A percentile compares a stretch with the other conserved stretches of the same genome.
phyloP scores from a whole-genome alignment of 805 yeast genomes.

The Jamesozyma spencerorum region DNA sequence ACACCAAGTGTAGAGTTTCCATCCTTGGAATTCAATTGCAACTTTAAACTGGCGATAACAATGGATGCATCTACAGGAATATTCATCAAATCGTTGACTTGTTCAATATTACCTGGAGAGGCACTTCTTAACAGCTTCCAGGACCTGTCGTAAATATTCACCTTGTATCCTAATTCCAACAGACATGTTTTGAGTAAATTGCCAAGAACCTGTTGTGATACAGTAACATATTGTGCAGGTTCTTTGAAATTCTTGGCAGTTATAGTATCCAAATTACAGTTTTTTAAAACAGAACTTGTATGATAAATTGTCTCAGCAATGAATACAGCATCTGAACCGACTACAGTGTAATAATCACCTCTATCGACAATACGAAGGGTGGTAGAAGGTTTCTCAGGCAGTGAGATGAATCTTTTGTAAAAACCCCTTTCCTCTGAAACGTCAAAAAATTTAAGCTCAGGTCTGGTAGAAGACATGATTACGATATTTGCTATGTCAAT shows the following conservation, averaged over 20 bases:
- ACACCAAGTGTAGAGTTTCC: slow-evolving; percentile 54
- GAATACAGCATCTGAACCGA: slow-evolving; percentile 67
- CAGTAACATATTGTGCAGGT: slow-evolving; percentile 47
- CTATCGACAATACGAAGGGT: slow-evolving; percentile 70
- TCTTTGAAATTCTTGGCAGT: slow-evolving; percentile 33
- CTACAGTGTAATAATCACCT: slow-evolving; percentile 69
- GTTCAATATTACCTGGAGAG: slow-evolving; percentile 84
- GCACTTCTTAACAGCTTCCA: slow-evolving; percentile 57
- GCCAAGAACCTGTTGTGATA: slow-evolving; percentile 65
- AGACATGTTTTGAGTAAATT: slow-evolving; percentile 58
- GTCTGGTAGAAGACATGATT: slow-evolving; percentile 35
- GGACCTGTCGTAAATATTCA: slow-evolving; percentile 66
- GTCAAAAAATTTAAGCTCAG: slow-evolving; percentile 51
- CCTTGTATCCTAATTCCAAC: slow-evolving; percentile 60
- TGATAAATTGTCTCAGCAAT: slow-evolving; percentile 81
- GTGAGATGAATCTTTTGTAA: slow-evolving; percentile 37
- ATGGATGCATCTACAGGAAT: slow-evolving; percentile 41
- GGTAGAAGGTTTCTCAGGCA: slow-evolving; percentile 41
- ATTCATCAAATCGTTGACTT: slow-evolving; percentile 60
- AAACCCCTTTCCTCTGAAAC: slow-evolving; percentile 41
- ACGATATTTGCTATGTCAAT: no score
- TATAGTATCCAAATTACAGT: slow-evolving; percentile 26
- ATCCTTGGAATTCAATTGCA: slow-evolving; percentile 27
- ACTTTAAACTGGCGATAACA: slow-evolving; percentile 39
- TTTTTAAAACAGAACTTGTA: slow-evolving; percentile 72